Evolutionary conservation across 2,329 filamentous ascomycete species (phyloP), one percentile per base, ranked within the genome.

Genomic region (Beauveria pseudobassiana): DNA sequence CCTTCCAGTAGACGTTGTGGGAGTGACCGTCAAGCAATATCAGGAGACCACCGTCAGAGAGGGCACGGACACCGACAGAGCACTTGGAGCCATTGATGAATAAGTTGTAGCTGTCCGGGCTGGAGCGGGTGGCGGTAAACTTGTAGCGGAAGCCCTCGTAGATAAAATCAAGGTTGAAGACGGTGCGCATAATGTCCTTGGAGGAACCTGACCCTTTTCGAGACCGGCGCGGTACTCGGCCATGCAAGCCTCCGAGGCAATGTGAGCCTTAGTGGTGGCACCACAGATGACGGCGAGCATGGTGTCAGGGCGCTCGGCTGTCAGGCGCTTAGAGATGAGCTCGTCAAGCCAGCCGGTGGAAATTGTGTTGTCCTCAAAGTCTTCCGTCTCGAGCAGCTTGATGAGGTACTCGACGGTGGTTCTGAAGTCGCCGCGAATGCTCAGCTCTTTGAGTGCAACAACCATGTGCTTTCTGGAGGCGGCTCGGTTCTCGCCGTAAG

Each of bases 1-100:
- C 95, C 79, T 98, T 98, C 95, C 95, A 99, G 86, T 99, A 99
- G 64, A 98, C 87, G 72, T 95, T 99, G 86, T 99, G 95, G 69
- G 91, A 96, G 75, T 91, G 91, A 64, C 95, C 95, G 70, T 89
- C 88, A 49, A 99, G 86, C 22, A 99, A 85, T 65, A 99, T 86
- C 62, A 99, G 83, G 12, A 99, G 85, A 74, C 95, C 95, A 74
- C 95, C 95, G 69, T 99, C 95, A 66, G 91, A 92, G 66, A 99
- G 85, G 55, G 93, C 89, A 69, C 95, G 90, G 60, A 99, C 90
- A 70, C 93, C 95, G 62, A 98, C 90, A 7, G 90, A 87, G 77
- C 91, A 96, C 80, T 96, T 96, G 69, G 95, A 98, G 63, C 95
- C 95, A 74, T 99, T 99, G 82, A 98, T 96, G 82, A 98, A 99